A percentile compares a stretch with the other conserved stretches of the same genome.
Conservation (phyloP, 306 rosid genomes). For the Ceratonia siliqua region DNA sequence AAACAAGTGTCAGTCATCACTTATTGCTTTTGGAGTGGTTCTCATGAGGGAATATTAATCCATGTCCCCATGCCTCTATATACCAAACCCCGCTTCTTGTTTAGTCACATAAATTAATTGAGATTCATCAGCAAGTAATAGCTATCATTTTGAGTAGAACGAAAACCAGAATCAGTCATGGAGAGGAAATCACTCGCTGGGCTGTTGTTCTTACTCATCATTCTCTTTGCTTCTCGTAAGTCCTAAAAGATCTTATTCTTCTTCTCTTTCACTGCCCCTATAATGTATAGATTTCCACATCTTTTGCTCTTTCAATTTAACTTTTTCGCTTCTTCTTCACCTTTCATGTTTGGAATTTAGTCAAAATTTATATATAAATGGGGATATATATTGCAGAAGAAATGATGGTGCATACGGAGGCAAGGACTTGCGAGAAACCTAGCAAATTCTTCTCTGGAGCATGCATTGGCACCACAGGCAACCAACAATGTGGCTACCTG, state of each 20-base stretch:
- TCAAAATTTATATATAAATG: background rate
- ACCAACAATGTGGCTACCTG: background rate
- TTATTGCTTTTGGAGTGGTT: too few species aligned
- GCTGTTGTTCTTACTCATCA: background rate
- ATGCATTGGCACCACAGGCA: background rate
- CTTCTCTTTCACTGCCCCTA: background rate
- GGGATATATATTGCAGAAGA: conserved; percentile 6
- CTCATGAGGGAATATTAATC: too few species aligned
- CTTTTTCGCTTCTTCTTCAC: too few species aligned
- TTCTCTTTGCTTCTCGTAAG: conserved; percentile 26
- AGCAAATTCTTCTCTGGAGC: conserved; percentile 6
- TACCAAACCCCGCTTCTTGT: too few species aligned
- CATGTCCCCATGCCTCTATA: too few species aligned
- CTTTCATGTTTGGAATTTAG: too few species aligned
- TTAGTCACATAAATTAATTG: too few species aligned
- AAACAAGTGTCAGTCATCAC: too few species aligned
- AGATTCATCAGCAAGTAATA: too few species aligned
- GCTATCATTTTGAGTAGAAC: too few species aligned
- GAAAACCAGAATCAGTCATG: background rate
- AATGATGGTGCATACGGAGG: conserved; percentile 26
- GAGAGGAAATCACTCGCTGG: conserved; percentile 18
- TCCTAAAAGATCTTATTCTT: background rate
- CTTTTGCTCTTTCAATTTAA: too few species aligned
- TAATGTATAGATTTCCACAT: background rate
- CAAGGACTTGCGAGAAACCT: conserved; percentile 3